Evolutionary conservation across 306 rosid species (phyloP), one percentile per base, ranked within the genome.

Genomic region (Cicer yamashitae): DNA sequence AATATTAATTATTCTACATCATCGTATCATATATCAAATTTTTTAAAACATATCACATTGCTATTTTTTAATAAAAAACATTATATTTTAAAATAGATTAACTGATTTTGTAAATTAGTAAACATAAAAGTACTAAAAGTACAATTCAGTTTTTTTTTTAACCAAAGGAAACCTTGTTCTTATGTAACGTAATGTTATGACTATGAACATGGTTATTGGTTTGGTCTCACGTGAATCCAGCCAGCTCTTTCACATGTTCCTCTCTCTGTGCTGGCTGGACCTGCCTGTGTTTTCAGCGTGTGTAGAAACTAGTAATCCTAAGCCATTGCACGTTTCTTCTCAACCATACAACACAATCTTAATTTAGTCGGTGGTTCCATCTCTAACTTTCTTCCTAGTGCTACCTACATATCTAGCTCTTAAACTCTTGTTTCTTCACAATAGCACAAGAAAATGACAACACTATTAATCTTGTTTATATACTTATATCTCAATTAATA

Each of bases 171-270:
- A 22, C 3, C 3, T 57, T 53, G 60, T 58, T 57, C 6, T 72
- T 41, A 77, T 77, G 81, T 78, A 64, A 52, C 22, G 62, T 82
- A 45, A 12, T 7, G 25, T 63, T 76, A 63, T 15, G 40, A 14
- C 1, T 9, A 64, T 50, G 22, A 25, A 25, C 4, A 50, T 77
- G 79, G 77, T 56, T 71, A 77, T 60, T 73, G 84, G 87, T 80
- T 84, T 56, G 74, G 43, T 82, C 83, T 90, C 96, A 90, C 96
- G 92, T 84, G 91, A 90, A 79, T 86, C 96, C 88, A 73, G 80
- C 89, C 83, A 84, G 68, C 87, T 66, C 86, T 75, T 79, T 88
- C 92, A 87, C 96, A 82, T 86, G 94, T 82, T 78, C 82, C 88
- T 76, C 68, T 7, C 52, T 37, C 63, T 74, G 71, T 48, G 20